Conservation (phyloP, 2,329 filamentous ascomycete species). For the Paecilomyces dactylethromorphus region DNA sequence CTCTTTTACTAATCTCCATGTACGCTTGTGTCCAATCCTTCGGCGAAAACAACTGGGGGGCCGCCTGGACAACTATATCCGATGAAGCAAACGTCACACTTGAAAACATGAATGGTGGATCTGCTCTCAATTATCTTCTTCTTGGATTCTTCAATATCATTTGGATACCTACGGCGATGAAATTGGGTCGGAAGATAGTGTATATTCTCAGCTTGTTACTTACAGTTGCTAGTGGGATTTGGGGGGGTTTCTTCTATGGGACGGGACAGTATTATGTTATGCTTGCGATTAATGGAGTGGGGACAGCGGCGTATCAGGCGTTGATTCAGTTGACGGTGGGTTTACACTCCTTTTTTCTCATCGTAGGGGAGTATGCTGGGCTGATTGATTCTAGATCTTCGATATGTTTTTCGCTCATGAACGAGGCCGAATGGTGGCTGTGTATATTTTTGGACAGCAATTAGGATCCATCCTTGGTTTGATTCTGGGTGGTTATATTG, state of each 20-base stretch:
- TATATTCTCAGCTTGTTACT: slow-evolving; percentile 28
- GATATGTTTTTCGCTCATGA: slow-evolving; percentile 36
- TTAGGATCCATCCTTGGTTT: slow-evolving; percentile 32
- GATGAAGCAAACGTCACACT: slow-evolving; percentile 31
- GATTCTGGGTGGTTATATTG: slow-evolving; percentile 31
- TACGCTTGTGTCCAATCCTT: slow-evolving; percentile 28
- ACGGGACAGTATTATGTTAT: slow-evolving; percentile 24
- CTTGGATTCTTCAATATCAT: slow-evolving; percentile 37
- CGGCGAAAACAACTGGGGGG: slow-evolving; percentile 31
- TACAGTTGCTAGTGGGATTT: slow-evolving; percentile 23
- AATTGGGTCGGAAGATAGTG: slow-evolving; percentile 26
- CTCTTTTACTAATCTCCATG: slow-evolving; percentile 31
- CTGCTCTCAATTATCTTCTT: slow-evolving; percentile 31
- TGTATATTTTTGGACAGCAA: slow-evolving; percentile 36
- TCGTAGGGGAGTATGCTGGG: too few species aligned
- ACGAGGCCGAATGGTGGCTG: slow-evolving; percentile 28
- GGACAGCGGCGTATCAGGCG: slow-evolving; percentile 32
- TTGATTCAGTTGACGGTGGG: slow-evolving; percentile 32
- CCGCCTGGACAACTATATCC: slow-evolving; percentile 36
- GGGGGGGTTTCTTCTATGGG: slow-evolving; percentile 15
- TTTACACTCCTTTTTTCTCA: background rate
- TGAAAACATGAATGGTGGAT: slow-evolving; percentile 36
- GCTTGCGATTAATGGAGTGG: slow-evolving; percentile 24
- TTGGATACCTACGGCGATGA: slow-evolving; percentile 29
- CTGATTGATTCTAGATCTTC: slow-evolving; percentile 17